These are phyloP conservation scores for Aurantiochytrium sp. DNA, from an alignment of 108 stramenopile species.

Conservation along the genomic window DNA sequence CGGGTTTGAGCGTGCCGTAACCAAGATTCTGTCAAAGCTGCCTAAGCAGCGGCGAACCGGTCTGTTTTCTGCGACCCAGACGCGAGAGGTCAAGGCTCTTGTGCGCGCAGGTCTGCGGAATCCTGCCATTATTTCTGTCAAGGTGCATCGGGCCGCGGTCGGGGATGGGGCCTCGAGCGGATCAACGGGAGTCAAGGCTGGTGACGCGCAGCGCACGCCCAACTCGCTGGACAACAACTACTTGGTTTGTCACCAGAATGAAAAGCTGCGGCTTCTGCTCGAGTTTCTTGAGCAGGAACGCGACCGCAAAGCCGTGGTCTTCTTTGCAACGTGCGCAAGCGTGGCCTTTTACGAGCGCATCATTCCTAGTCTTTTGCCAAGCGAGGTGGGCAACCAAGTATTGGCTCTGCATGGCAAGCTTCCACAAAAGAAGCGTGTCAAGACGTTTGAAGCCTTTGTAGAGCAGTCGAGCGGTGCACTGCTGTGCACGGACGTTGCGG, in stretches of 20 bases:
- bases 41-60: slow-evolving; percentile 93
- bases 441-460: slow-evolving; percentile 71
- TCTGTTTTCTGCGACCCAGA: slow-evolving; percentile 89
- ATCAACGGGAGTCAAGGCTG: slow-evolving; percentile 22
- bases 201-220: slow-evolving; percentile 48
- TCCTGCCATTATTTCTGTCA: slow-evolving; percentile 82
- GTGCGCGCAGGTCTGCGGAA: slow-evolving; percentile 88
- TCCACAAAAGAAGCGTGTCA: slow-evolving; percentile 80
- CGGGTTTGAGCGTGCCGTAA: slow-evolving; percentile 77
- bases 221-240: slow-evolving; percentile 82
- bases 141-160: slow-evolving; percentile 25
- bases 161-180: not conserved
- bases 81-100: slow-evolving; percentile 59
- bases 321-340: slow-evolving; percentile 90
- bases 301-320: slow-evolving; percentile 80
- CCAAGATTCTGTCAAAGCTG: slow-evolving; percentile 64
- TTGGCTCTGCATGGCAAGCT: slow-evolving; percentile 78
- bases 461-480: slow-evolving; percentile 61
- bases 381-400: not conserved
- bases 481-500: slow-evolving; percentile 93
- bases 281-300: slow-evolving; percentile 66
- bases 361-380: not conserved
- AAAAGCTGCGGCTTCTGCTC: slow-evolving; percentile 68
- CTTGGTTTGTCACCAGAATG: slow-evolving; percentile 63
- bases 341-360: slow-evolving; percentile 79